A percentile compares a stretch with the other conserved stretches of the same genome.
phyloP scores from a whole-genome alignment of 2,329 filamentous ascomycete genomes.

The Neophaeococcomyces aloes region DNA sequence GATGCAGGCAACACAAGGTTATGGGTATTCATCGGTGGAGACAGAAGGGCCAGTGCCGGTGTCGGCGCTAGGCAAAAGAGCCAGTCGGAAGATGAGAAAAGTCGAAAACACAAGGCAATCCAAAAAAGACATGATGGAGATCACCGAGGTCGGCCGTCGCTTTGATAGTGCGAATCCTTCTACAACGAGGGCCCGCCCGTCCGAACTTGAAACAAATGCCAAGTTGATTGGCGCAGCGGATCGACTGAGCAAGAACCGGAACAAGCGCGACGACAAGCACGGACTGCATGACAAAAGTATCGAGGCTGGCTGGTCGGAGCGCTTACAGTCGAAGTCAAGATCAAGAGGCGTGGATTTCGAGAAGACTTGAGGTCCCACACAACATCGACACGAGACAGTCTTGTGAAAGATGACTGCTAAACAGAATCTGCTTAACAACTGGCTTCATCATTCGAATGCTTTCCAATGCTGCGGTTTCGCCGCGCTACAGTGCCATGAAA shows the following conservation, averaged over 20 bases:
- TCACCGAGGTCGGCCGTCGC: slow-evolving; percentile 5
- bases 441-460: too few relatives aligned
- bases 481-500: too few relatives aligned
- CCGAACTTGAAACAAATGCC: slow-evolving; percentile 6
- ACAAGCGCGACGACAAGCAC: background rate
- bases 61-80: slow-evolving; percentile 1
- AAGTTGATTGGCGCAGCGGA: slow-evolving; percentile 7
- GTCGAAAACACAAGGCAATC: slow-evolving; percentile 6
- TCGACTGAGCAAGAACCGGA: slow-evolving; percentile 3
- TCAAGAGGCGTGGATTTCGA: background rate
- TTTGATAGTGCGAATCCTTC: background rate
- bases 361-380: background rate
- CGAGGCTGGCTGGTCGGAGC: background rate
- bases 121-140: slow-evolving; percentile 6
- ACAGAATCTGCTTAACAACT: too few relatives aligned
- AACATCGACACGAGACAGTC: too few relatives aligned
- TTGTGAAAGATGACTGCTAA: too few relatives aligned
- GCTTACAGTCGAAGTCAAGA: background rate
- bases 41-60: slow-evolving; percentile 7
- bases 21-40: slow-evolving; percentile 13
- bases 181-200: slow-evolving; percentile 2
- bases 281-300: background rate
- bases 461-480: too few relatives aligned
- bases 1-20: slow-evolving; percentile 20
- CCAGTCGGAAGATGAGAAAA: slow-evolving; percentile 6